Evolutionary conservation across 2,329 filamentous ascomycete genomes (phyloP), one percentile per base, ranked within the genome.

Genomic region (Penicillium sp.): DNA sequence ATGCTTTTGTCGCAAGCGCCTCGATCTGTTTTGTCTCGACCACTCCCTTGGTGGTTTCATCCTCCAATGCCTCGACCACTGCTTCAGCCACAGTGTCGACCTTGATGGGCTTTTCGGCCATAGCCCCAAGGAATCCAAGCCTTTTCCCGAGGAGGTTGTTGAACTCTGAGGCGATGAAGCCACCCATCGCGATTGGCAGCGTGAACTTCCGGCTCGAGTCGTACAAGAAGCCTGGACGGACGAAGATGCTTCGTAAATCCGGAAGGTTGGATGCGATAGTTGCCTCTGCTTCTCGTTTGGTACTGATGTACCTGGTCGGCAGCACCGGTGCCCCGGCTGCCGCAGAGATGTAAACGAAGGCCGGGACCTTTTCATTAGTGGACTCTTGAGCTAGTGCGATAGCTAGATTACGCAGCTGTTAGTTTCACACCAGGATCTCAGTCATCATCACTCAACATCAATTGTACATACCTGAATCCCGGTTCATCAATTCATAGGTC

Each of bases 401-500:
- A 40, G 92, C 92, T 74, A 77, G 82, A 50, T 59, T 52, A 41
- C 29, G 41, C 40, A 42, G 10, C 27, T 48, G 46, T 51, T 39
- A 56, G 49, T 49, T 41, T 27, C 25, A 40, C 35, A 19, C 40
- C 40, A 35, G 6, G 19, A 30, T 33, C 13, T 29, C n/a, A 22
- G 9, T 19, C 34, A 33, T 25, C n/a, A 27, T 35, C 7, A 42
- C 29, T 46, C 41, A 22, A 39, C 29, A 25, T 13, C 27, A n/a
- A 19, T 18, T 40, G 27, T 41, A 64, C 66, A 28, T 64, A 80
- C 78, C 78, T 36, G 80, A 80, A 73, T 97, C 92, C 49, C 93
- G 82, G 74, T 99, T 99, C 89, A 99, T 96, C 53, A 90, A 79
- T 75, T 97, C 93, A 75, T 99, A 99, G 14, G 92, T 96, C 62